Evolutionary conservation across 2,329 filamentous ascomycete genomes (phyloP), one percentile per base, ranked within the genome.

Genomic region (Myriosclerotinia duriaeana): DNA sequence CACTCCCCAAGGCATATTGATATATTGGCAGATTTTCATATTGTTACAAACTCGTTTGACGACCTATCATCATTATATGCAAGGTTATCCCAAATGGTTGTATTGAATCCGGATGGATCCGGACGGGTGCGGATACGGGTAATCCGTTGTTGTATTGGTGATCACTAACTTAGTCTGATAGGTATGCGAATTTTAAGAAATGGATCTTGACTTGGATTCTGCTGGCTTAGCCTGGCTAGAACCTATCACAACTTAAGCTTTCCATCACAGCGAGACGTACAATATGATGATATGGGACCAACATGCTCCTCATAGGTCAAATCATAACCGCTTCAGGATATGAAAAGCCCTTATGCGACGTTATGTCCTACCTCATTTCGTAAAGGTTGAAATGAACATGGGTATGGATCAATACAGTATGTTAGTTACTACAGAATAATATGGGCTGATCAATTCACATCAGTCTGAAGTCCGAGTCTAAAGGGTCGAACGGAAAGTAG

Each of bases 341-440:
- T 50, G 58, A 22, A 50, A 26, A n/a, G 30, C 46, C 53, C 38
- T 61, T n/a, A 50, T 60, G 44, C 58, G 38, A 60, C 34, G 58
- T n/a, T 50, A 40, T 50, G n/a, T 36, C 30, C 50, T 20, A 15
- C 40, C 58, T 61, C 58, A 61, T 61, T 61, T 61, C 58, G 44
- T 50, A 36, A 44, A 61, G 44, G 44, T 61, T 40, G 34, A 40
- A 50, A 48, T 38, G 6, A 5, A 5, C 58, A 61, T 34, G 58
- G n/a, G 2, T 30, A 50, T 20, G 34, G n/a, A 50, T 61, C 34
- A 36, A n/a, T 36, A 53, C 22, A 14, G 30, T 34, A 34, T 6
- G 30, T 5, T 34, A 36, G 30, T 53, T 36, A n/a, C 30, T n/a
- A 22, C 14, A 50, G 44, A 38, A 60, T n/a, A 38, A 60, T n/a